Base-by-base conservation (phyloP, 2,329 filamentous ascomycete genomes). In the Ophiostoma fasciatum region DNA sequence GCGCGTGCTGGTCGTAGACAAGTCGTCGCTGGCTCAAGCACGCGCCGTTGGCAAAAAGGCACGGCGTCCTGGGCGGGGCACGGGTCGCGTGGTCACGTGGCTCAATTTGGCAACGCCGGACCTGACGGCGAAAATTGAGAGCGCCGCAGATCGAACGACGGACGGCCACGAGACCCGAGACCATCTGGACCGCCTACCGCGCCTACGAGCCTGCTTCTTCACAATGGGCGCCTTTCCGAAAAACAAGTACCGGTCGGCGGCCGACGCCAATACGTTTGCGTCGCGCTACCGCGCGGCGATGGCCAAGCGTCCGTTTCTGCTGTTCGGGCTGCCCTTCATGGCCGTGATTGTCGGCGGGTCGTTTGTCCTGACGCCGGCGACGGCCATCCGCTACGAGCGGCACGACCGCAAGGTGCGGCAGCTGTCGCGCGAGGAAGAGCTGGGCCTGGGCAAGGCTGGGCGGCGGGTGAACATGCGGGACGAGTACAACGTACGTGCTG, bases 301-400 rank as follows among this genome's bases (percentile, higher is more conserved):
- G 47, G 66, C 73, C 40, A 78, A 70, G 51, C 84, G 82, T 49
- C 92, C 90, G 1, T 98, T 98, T 56, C 63, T 85, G 20, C 73
- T 94, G 44, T 98, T 98, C 54, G 92, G 92, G 3, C 68, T 98
- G 4, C 92, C 90, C 1, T 98, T 98, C 58, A 71, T 98, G 46
- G 63, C 73, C 38, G 78, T 93, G 40, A 94, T 98, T 52, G 74
- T 98, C 19, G 83, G 79, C 2, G 88, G 85, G 1, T 93, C 83
- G 4, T 98, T 98, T 58, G 81, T 93, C 49, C 70, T 98, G 33
- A 96, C 90, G 0, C 90, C 88, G 1, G 90, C 88, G 5, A 88
- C 92, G 17, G 90, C 92, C 12, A 66, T 98, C 33, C 74, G 92
- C 40, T 98, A 96, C 59, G 90, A 98, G 61, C 75, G 82, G 43